A percentile compares a stretch with the other conserved stretches of the same genome.
phyloP scores from a whole-genome alignment of 1,284 basidiomycete species.

The Puccinia hordei region DNA sequence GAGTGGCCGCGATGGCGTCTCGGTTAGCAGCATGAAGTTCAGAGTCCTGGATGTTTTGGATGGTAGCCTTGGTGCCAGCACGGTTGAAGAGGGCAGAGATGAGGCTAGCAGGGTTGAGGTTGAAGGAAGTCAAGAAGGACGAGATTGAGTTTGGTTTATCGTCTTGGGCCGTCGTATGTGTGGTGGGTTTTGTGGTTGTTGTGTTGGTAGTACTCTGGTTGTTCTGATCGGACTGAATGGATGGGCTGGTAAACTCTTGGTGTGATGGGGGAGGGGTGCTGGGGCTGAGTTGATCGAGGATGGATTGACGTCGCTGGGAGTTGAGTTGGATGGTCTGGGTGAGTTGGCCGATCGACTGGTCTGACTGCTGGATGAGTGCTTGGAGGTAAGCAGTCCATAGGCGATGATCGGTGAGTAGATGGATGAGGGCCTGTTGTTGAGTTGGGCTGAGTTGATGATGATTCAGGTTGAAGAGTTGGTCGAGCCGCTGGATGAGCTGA shows the following conservation, averaged over 20 bases:
- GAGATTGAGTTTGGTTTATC: not conserved
- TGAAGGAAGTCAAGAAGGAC: constrained; percentile 20
- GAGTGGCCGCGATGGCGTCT: constrained; percentile 37
- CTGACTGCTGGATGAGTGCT: constrained; percentile 23
- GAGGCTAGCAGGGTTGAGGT: constrained; percentile 11
- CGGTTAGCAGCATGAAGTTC: constrained; percentile 44
- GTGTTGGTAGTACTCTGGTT: not conserved
- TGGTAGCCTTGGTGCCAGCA: constrained; percentile 25
- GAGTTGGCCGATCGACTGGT: constrained; percentile 16
- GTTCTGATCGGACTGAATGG: not conserved
- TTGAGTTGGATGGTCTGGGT: constrained; percentile 12
- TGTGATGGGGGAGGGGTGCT: too few species aligned
- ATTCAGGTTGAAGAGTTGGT: not conserved
- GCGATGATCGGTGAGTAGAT: not conserved
- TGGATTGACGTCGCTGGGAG: constrained; percentile 15
- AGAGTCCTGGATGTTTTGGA: constrained; percentile 19
- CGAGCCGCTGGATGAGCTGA: constrained; percentile 6
- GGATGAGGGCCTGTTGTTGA: not conserved
- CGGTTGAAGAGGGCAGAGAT: constrained; percentile 41
- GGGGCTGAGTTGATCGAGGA: constrained; percentile 16
- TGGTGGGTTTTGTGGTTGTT: not conserved
- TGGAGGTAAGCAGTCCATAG: constrained; percentile 31
- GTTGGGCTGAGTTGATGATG: not conserved
- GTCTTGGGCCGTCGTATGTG: too few species aligned
- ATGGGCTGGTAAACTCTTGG: not conserved